These are phyloP conservation scores for Backusella tarrabulga DNA, from an alignment of 192 early-diverging fungal species.

Conservation along the genomic window DNA sequence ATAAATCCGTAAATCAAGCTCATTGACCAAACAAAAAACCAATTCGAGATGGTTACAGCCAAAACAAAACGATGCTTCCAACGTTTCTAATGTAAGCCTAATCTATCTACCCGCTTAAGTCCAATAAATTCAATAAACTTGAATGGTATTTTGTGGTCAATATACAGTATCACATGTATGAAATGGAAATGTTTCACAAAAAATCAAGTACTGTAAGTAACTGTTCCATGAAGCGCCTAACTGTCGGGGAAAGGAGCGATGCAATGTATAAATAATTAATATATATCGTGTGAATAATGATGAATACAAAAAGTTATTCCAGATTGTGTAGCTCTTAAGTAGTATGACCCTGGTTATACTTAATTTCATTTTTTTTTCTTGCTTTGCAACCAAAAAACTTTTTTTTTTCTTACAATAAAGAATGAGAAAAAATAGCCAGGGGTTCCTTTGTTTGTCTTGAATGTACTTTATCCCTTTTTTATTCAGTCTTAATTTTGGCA, in stretches of 20 bases:
- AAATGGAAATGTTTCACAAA: not conserved
- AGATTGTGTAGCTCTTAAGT: not conserved
- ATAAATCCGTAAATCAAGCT: not conserved
- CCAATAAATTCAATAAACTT: not conserved
- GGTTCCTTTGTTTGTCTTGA: slow-evolving; percentile 6
- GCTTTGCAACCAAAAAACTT: not conserved
- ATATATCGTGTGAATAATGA: slow-evolving; percentile 2
- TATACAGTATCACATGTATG: not conserved
- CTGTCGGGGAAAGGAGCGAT: slow-evolving; percentile 1
- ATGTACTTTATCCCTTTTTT: slow-evolving; percentile 10
- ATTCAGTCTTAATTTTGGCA: not conserved
- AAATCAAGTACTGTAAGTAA: not conserved
- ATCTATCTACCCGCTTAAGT: not conserved
- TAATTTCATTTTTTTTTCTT: not conserved
- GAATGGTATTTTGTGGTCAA: slow-evolving; percentile 8
- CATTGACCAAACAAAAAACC: not conserved
- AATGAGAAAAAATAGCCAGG: slow-evolving; percentile 9
- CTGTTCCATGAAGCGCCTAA: not conserved
- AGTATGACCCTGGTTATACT: slow-evolving; percentile 4
- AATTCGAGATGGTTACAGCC: not conserved
- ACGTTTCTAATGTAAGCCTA: slow-evolving; percentile 4
- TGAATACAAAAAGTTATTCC: slow-evolving; percentile 7
- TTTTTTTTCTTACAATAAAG: slow-evolving; percentile 2
- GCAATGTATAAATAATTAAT: slow-evolving; percentile 8
- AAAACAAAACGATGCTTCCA: slow-evolving; percentile 4